Evolutionary conservation across 192 early-diverging fungal species (phyloP), one percentile per base, ranked within the genome.

Genomic region (Lunasporangiospora selenospora): DNA sequence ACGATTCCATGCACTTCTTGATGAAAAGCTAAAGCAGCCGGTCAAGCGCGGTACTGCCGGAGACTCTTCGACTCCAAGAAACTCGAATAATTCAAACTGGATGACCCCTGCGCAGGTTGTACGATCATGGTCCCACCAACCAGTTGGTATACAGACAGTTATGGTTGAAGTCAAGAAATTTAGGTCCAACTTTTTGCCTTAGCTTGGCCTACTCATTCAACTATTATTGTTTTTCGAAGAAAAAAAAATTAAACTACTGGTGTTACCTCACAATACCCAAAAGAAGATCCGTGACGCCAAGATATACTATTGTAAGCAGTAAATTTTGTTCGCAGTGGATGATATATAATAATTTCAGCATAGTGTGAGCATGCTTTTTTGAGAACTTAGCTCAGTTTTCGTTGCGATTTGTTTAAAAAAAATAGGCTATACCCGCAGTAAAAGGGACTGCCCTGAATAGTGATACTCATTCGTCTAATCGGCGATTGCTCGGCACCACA

Each of bases 151-250:
- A 37, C 95, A 99, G 61, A 93, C 87, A 16, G 92, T 99, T 13
- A 92, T 98, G 91, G 91, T 95, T 0, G 97, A 98, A 65, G 90
- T 98, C 62, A 99, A 98, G 78, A 96, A 95, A 77, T 98, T 91
- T 67, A 77, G 84, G 54, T 87, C 83, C 45, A 85, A 81, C 37
- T 88, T 88, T 73, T 86, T 73, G 24, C 69, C 69, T 3, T 73
- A 51, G 48, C 44, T 46, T 46, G 9, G 18, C 9, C 9, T 16
- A 2, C 43, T 44, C 26, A 8, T 3, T 23, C 43, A 4, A 24
- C 4, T 44, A n/a, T 44, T 21, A 10, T 3, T n/a, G n/a, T n/a
- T 46, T 46, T 19, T 26, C 44, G 18, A 46, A 46, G n/a, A n/a
- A n/a, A n/a, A n/a, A n/a, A n/a, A n/a, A n/a, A n/a, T n/a, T n/a